Evolutionary conservation across 805 yeast species (phyloP).

Genomic region (Maudiozyma pseudohumilis): DNA sequence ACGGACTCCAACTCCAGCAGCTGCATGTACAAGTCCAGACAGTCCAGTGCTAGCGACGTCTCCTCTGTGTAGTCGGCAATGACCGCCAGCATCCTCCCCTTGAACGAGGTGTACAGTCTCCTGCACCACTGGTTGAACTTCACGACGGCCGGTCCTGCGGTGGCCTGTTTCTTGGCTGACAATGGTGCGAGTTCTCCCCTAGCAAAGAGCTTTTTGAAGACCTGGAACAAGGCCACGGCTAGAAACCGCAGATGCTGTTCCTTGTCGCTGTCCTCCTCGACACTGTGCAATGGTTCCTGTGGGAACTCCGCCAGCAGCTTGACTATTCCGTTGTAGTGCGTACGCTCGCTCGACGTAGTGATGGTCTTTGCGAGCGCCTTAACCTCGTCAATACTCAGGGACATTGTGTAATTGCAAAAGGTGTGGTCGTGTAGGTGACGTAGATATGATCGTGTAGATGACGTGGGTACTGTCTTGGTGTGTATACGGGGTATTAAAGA

Average conservation of each 20-base stretch:
- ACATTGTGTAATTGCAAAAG: too few species aligned
- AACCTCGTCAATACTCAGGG: conserved; percentile 18
- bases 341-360: conserved; percentile 20
- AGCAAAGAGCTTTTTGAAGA: conserved; percentile 25
- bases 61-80: conserved; percentile 33
- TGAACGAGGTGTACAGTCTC: conserved; percentile 47
- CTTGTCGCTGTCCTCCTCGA: conserved; percentile 5
- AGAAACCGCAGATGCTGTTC: conserved; percentile 23
- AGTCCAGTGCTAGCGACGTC: conserved; percentile 42
- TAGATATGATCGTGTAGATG: too few species aligned
- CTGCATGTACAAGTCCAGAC: conserved; percentile 45
- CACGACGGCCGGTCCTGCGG: conserved; percentile 6
- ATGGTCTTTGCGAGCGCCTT: conserved; percentile 22
- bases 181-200: conserved; percentile 24
- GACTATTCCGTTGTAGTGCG: conserved; percentile 26
- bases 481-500: too few species aligned
- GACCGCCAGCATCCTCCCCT: conserved; percentile 34
- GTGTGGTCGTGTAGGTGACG: too few species aligned
- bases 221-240: conserved; percentile 24
- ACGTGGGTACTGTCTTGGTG: too few species aligned
- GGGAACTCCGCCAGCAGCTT: conserved; percentile 20
- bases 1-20: conserved; percentile 47
- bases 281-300: conserved; percentile 5
- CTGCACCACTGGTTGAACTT: conserved; percentile 54
- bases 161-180: conserved; percentile 4